Base-by-base conservation (phyloP, 768 basidiomycete species). In the Tulasnella sp. region DNA sequence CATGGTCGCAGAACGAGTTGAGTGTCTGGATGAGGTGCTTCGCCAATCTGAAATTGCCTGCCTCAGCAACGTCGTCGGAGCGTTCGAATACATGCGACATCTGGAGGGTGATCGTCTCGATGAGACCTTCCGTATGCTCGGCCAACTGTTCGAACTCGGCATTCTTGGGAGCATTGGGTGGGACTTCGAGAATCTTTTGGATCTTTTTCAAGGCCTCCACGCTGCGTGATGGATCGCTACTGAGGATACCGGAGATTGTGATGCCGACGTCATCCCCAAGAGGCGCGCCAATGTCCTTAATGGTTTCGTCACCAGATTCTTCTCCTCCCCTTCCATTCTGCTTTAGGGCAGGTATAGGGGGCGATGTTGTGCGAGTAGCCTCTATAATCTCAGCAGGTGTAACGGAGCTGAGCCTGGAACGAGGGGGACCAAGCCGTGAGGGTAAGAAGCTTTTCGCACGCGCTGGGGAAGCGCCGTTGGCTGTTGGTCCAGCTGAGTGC, bases 1-100 rank as follows among this genome's bases (percentile, higher is more conserved):
- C 86, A 84, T 97, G 95, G 83, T 98, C 96, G 83, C 96, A 97
- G 84, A 98, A 96, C 36, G 94, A 93, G 83, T 97, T 96, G 39
- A 98, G 89, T 0, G 97, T 97, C 85, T 98, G 97, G 81, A 99
- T 97, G 76, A 99, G 90, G 85, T 99, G 98, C 85, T 99, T 99
- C 72, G 97, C 95, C 12, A 99, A 88, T 56, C 98, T 90, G 86
- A 98, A 96, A 83, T 95, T 95, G 81, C 93, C 92, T 24, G 92
- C 91, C 19, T 90, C 86, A 34, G 91, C 85, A 52, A 97, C 86
- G 76, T 94, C 91, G 39, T 93, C 91, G 1, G 92, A 92, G 72
- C 90, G 89, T 75, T 96, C 94, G 84, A 98, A 99, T 27, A 96
- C 91, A 84, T 95, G 94, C 14, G 93, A 90, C 94, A 97, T 95